Evolutionary conservation across 805 yeast species (phyloP).

Genomic region (Teunomyces funiuensis): DNA sequence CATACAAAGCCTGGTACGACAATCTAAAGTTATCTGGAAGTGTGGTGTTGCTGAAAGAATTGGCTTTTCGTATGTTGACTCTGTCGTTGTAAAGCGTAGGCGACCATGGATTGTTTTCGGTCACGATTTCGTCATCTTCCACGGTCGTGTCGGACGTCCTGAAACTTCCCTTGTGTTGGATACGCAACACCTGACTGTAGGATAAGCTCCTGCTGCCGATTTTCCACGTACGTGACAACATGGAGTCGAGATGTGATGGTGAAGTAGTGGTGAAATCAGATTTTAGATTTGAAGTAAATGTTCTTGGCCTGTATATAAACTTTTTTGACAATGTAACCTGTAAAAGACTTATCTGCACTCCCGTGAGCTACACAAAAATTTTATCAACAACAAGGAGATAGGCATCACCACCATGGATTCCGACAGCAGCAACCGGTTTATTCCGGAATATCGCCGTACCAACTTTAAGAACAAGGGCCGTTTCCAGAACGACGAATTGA

Average conservation of each 20-base stretch:
- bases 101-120: constrained; percentile 47
- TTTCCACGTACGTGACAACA: not conserved
- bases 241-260: not conserved
- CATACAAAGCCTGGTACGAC: constrained; percentile 62
- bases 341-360: not conserved
- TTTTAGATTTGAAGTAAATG: not conserved
- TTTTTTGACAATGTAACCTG: not conserved
- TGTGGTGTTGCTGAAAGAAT: constrained; percentile 40
- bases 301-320: not conserved
- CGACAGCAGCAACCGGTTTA: constrained; percentile 76
- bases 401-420: constrained; percentile 56
- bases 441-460: constrained; percentile 97
- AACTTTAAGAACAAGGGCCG: constrained; percentile 92
- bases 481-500: constrained; percentile 91
- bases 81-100: constrained; percentile 46
- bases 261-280: not conserved
- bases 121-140: constrained; percentile 41
- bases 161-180: constrained; percentile 19
- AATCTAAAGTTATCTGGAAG: constrained; percentile 53
- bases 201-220: constrained; percentile 5
- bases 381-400: constrained; percentile 5
- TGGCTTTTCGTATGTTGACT: constrained; percentile 43
- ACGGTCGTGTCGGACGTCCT: constrained; percentile 32
- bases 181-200: not conserved
- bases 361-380: constrained; percentile 1